Conservation (phyloP, 805 yeast species). For the Saturnispora halmiae region DNA sequence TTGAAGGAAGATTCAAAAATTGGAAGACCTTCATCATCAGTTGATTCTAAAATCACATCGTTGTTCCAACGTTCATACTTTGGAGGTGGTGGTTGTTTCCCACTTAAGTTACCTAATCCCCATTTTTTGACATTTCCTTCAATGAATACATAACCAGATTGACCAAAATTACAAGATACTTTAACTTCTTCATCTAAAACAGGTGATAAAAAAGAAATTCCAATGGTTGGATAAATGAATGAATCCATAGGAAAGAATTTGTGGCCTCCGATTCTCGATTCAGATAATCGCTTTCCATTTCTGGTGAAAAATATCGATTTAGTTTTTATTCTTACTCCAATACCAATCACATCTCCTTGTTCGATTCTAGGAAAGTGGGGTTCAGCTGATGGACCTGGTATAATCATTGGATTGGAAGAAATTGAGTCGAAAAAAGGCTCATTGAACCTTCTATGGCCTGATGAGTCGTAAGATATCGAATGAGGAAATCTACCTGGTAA, state of each 20-base stretch:
- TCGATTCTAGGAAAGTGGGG: slow-evolving; percentile 46
- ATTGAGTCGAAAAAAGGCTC: slow-evolving; percentile 48
- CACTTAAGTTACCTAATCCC: slow-evolving; percentile 91
- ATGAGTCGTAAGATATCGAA: slow-evolving; percentile 81
- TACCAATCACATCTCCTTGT: slow-evolving; percentile 88
- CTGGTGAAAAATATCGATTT: slow-evolving; percentile 91
- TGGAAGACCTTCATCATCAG: slow-evolving; percentile 47
- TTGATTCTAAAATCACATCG: slow-evolving; percentile 64
- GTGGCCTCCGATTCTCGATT: slow-evolving; percentile 75
- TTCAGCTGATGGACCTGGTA: not conserved
- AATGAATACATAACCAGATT: slow-evolving; percentile 78
- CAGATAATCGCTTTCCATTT: slow-evolving; percentile 83
- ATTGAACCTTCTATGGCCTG: slow-evolving; percentile 70
- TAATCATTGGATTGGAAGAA: not conserved
- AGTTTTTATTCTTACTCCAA: slow-evolving; percentile 74
- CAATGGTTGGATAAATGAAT: slow-evolving; percentile 78
- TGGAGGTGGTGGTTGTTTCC: slow-evolving; percentile 88
- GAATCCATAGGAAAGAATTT: slow-evolving; percentile 60
- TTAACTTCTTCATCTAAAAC: slow-evolving; percentile 54
- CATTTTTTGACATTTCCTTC: slow-evolving; percentile 92
- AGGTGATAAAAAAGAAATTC: slow-evolving; percentile 36
- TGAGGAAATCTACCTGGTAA: slow-evolving; percentile 86
- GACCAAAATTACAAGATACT: slow-evolving; percentile 89
- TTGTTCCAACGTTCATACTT: slow-evolving; percentile 73
- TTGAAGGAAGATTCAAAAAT: slow-evolving; percentile 39